Conservation (phyloP, 2,329 filamentous ascomycete species). For the Chaetomiaceae sp. region DNA sequence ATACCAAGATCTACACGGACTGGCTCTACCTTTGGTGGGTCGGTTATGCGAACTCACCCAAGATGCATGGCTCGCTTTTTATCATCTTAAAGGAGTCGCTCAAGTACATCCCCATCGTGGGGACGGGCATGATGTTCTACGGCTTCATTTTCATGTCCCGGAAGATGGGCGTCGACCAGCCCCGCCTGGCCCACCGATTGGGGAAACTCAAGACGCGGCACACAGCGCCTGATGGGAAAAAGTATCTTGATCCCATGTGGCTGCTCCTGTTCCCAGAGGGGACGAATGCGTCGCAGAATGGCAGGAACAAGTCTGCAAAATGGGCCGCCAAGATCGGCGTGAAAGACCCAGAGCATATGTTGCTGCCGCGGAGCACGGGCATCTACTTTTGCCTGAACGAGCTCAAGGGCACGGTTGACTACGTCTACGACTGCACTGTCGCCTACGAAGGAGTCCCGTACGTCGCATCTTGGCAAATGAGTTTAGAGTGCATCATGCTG, state of each 20-base stretch:
- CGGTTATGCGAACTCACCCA: slow-evolving; percentile 70
- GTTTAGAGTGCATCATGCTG: too few relatives aligned
- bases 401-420: slow-evolving; percentile 69
- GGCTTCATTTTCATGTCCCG: slow-evolving; percentile 90
- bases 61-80: slow-evolving; percentile 80
- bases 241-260: slow-evolving; percentile 78
- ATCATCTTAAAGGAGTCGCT: slow-evolving; percentile 88
- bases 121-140: slow-evolving; percentile 78
- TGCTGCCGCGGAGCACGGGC: slow-evolving; percentile 77
- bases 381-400: slow-evolving; percentile 75
- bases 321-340: slow-evolving; percentile 76
- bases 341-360: slow-evolving; percentile 66
- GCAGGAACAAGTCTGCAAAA: slow-evolving; percentile 62
- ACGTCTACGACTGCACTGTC: slow-evolving; percentile 89
- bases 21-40: slow-evolving; percentile 95
- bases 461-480: too few relatives aligned
- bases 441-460: slow-evolving; percentile 92
- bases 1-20: slow-evolving; percentile 70
- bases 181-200: slow-evolving; percentile 69
- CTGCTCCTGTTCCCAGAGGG: slow-evolving; percentile 83
- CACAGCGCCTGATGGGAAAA: slow-evolving; percentile 48
- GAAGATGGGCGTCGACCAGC: slow-evolving; percentile 77
- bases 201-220: slow-evolving; percentile 60
- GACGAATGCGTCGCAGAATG: slow-evolving; percentile 72
- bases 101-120: slow-evolving; percentile 74